Base-by-base conservation (phyloP, 176 grass and related monocot species). In the Cocos nucifera region DNA sequence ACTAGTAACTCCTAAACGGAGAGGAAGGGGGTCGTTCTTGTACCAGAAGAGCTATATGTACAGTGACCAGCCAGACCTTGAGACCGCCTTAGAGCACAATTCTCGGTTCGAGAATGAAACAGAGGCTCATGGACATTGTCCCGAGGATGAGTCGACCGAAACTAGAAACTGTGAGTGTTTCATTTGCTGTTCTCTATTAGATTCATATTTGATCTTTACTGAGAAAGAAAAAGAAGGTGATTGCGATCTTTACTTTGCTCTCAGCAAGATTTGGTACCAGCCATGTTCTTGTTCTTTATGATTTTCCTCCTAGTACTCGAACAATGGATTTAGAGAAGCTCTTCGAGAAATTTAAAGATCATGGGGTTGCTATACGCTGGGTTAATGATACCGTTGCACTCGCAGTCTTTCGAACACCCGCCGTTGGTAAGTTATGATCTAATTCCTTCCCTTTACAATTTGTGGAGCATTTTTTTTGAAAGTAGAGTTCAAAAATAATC, bases 21-120 rank as follows among this genome's bases (percentile, higher is more conserved):
- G 64, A 53, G 92, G 92, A 54, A 82, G 87, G 59, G 92, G 92
- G 50, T 91, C 84, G 9, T 97, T 97, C 64, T 84, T 97, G 16
- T 97, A 91, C 14, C 22, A 88, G 4, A 85, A 85, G 75, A 88
- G 92, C 72, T 82, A 72, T 68, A 57, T 97, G 18, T 91, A 91
- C 74, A 91, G 92, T 30, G 92, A 97, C 16, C 83, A 81, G 64
- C 77, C 72, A 54, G 77, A 56, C 56, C 49, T 30, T 4, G 75
- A 65, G 70, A 85, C 35, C 10, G 75, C 73, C 23, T 18, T 73
- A 23, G 67, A 83, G 69, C 62, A 71, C 44, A 27, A 53, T 15
- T 50, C 59, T 26, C 58, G 39, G 65, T 56, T 62, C 54, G 57
- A 53, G 22, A 57, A 51, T 50, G 57, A 54, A 69, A 57, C 44